Evolutionary conservation across 2,329 filamentous ascomycete species (phyloP), one percentile per base, ranked within the genome.

Genomic region (Arthroderma sp.): DNA sequence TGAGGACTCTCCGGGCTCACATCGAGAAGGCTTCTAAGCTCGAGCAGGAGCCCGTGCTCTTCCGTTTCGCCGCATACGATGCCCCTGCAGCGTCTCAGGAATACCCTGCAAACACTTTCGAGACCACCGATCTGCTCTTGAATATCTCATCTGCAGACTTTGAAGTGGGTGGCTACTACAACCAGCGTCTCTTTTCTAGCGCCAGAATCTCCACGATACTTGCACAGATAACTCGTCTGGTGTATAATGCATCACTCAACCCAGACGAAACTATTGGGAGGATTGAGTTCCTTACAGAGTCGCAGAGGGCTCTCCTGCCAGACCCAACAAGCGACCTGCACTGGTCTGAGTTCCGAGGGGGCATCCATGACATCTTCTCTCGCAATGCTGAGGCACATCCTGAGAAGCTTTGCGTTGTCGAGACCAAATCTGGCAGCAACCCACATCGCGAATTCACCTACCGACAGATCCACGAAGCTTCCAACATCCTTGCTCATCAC

Each of bases 391-490:
- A 79, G 66, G 78, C 74, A 60, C 78, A 87, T 66, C 89, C 89
- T 0, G 82, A 88, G 41, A 77, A 82, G 65, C 71, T 79, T 57
- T 88, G 85, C 64, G 83, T 88, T 2, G 77, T 86, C 1, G 85
- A 87, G 66, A 88, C 85, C 57, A 70, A 77, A 63, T 74, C 68
- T 0, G 69, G 65, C 54, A 71, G 66, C 31, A 75, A 77, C 2
- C 78, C 83, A 6, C 76, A 83, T 68, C 78, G 87, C 61, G 74
- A 73, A 53, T 96, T 93, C 71, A 91, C 84, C 23, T 97, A 96
- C 71, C 77, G 77, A 62, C 88, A 95, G 66, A 95, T 97, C 67
- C 80, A 90, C 67, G 86, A 95, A 74, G 85, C 86, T 0, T 86
- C 88, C 31, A 94, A 94, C 68, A 78, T 82, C 17, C 71, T 96